A percentile compares a stretch with the other conserved stretches of the same genome.
These are phyloP conservation scores for Candida manassasensis DNA, from an alignment of 805 yeast species.

Conservation along the genomic window DNA sequence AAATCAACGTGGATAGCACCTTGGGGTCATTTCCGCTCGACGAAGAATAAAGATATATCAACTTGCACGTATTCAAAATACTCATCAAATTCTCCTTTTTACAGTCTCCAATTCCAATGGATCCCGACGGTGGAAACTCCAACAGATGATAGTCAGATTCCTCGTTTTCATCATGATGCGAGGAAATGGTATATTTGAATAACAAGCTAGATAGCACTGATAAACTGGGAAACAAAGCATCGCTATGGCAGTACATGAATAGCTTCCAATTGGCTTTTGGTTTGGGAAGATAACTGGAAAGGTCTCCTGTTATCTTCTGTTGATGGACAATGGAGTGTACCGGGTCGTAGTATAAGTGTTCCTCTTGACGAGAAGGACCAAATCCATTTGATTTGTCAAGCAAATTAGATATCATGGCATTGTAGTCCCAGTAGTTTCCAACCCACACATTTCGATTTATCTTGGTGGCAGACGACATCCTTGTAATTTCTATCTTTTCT, in stretches of 20 bases:
- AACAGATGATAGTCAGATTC: slow-evolving; percentile 24
- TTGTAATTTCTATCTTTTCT: slow-evolving; percentile 78
- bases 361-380: neutral
- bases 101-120: slow-evolving; percentile 70
- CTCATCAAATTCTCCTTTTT: slow-evolving; percentile 57
- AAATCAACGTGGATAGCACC: slow-evolving; percentile 48
- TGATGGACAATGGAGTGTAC: slow-evolving; percentile 46
- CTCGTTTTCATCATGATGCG: slow-evolving; percentile 16
- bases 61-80: slow-evolving; percentile 65
- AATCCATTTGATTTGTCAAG: neutral
- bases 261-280: slow-evolving; percentile 55
- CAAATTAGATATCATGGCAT: slow-evolving; percentile 25
- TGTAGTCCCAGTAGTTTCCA: slow-evolving; percentile 77
- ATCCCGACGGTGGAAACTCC: slow-evolving; percentile 83
- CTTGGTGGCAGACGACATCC: slow-evolving; percentile 76
- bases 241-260: slow-evolving; percentile 56
- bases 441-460: slow-evolving; percentile 60
- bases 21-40: slow-evolving; percentile 29
- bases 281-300: slow-evolving; percentile 23
- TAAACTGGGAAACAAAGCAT: slow-evolving; percentile 49
- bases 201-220: slow-evolving; percentile 30
- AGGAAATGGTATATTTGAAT: slow-evolving; percentile 28
- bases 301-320: slow-evolving; percentile 6
- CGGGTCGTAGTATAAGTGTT: slow-evolving; percentile 47
- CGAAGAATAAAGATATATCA: slow-evolving; percentile 43